A percentile compares a stretch with the other conserved stretches of the same genome.
Evolutionary conservation across 1,284 basidiomycete species (phyloP).

Genomic region (Vanrija sp.): DNA sequence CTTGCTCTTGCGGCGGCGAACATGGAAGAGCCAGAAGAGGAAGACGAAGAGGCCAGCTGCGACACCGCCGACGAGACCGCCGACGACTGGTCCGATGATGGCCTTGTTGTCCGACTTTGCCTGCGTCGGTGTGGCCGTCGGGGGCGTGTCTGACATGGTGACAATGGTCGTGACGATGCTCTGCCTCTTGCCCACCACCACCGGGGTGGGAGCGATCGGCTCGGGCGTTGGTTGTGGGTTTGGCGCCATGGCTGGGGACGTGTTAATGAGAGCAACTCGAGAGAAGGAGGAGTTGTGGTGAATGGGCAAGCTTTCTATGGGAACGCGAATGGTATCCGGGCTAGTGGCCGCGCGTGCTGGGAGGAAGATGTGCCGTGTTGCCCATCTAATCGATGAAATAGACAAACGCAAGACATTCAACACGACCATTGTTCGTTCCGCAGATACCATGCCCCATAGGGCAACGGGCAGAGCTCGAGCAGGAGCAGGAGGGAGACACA

Average conservation of each 20-base stretch:
- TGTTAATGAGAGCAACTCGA: background rate
- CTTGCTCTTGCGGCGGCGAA: constrained; percentile 16
- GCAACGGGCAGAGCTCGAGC: no score
- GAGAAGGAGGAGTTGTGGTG: background rate
- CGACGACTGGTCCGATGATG: constrained; percentile 22
- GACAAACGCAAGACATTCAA: no score
- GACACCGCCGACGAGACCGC: constrained; percentile 31
- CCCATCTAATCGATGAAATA: no score
- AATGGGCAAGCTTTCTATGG: no score
- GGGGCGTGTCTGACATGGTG: constrained; percentile 1
- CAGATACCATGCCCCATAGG: no score
- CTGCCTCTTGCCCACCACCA: background rate
- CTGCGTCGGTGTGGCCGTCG: background rate
- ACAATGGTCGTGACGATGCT: constrained; percentile 11
- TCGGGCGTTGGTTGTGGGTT: background rate
- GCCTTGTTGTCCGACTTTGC: background rate
- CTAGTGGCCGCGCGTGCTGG: background rate
- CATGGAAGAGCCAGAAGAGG: constrained; percentile 15
- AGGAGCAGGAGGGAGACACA: no score
- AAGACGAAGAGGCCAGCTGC: constrained; percentile 19
- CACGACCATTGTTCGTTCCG: no score
- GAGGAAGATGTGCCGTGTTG: background rate
- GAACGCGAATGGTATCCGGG: background rate
- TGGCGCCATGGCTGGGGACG: background rate
- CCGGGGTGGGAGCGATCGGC: constrained; percentile 2